Evolutionary conservation across 2,329 filamentous ascomycete genomes (phyloP), one percentile per base, ranked within the genome.

Genomic region (Metarhizium guizhouense): DNA sequence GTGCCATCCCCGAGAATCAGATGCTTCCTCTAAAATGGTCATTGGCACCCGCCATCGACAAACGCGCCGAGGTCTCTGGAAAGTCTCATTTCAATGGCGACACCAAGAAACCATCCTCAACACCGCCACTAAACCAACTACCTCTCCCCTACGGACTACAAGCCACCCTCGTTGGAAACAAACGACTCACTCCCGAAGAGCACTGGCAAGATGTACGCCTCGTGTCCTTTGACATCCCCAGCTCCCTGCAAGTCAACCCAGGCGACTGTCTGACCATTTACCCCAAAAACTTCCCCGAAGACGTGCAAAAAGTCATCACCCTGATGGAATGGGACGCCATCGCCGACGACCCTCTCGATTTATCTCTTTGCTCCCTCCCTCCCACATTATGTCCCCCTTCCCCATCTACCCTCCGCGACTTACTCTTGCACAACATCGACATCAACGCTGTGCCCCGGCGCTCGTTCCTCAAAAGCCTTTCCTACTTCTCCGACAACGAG

Each of bases 141-240:
- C 79, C 84, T 0, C 76, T 90, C 13, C 79, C 82, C 0, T 72
- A 74, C 47, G 75, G 80, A 2, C 74, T 83, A 59, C 70, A 68
- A 0, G 87, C 85, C 8, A 79, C 70, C 0, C 67, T 99, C 0
- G 64, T 75, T 0, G 68, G 72, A n/a, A 96, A 95, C 65, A 69
- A 75, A 18, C 82, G 92, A 16, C 70, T 95, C 6, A 99, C 94
- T 0, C 85, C 92, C 0, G 51, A 69, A 1, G 74, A 76, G 1
- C 94, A 99, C 72, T 96, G 90, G 86, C 94, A 99, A 74, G 94
- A 99, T 72, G 93, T 97, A 48, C 87, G 94, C 0, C 82, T 88
- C 53, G 71, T 96, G n/a, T 79, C 76, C 1, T 76, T 97, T 14
- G 76, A 74, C 8, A 62, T 83, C 67, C 20, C 29, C 30, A 14